These are phyloP conservation scores for Tolypocladium album DNA, from an alignment of 2,329 filamentous ascomycete genomes.

Conservation along the genomic window DNA sequence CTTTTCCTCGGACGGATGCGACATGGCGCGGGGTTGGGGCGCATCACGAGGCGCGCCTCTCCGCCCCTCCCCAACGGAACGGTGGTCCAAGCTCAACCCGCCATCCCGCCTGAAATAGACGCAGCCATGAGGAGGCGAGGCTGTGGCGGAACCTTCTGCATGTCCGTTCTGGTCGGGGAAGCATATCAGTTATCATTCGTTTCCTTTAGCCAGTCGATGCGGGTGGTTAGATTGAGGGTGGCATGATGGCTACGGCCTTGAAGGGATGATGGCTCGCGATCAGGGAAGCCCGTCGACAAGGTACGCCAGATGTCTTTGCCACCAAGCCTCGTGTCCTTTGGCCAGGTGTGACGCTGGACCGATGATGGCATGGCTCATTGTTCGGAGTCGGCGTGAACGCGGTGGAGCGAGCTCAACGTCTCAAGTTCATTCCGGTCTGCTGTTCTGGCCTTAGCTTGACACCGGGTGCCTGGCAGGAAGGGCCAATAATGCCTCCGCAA, in stretches of 20 bases:
- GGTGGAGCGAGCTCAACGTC: background rate
- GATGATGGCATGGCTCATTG: background rate
- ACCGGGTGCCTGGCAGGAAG: background rate
- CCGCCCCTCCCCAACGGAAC: background rate
- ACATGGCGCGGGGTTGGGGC: background rate
- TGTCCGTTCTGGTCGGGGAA: background rate
- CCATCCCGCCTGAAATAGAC: background rate
- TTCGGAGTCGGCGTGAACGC: background rate
- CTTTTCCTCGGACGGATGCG: background rate
- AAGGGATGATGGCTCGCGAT: background rate
- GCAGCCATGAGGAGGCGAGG: background rate
- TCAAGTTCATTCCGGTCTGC: background rate
- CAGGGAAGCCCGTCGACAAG: background rate
- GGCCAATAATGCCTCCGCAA: background rate
- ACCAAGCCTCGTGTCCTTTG: background rate
- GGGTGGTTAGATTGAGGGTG: background rate
- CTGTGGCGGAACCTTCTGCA: background rate
- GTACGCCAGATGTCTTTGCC: background rate
- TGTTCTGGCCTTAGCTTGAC: background rate
- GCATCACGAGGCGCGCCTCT: background rate
- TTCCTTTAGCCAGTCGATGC: background rate
- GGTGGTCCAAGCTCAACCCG: background rate
- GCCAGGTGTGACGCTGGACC: background rate
- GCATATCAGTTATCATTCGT: too few species aligned
- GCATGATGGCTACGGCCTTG: background rate